These are phyloP conservation scores for Coemansia reversa DNA, from an alignment of 192 early-diverging fungal genomes.

Conservation along the genomic window DNA sequence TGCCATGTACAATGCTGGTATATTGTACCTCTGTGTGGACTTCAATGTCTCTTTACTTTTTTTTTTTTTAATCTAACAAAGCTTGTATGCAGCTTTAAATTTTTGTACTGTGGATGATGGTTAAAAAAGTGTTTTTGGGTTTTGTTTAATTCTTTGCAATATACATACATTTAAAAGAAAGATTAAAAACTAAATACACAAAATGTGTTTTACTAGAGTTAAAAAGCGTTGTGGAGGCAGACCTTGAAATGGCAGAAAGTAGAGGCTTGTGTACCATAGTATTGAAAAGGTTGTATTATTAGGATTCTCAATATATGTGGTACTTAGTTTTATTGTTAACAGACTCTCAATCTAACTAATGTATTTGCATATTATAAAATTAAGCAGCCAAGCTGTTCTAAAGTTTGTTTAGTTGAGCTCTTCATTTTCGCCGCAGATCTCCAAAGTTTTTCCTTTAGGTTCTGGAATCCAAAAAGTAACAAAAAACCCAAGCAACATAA, in stretches of 20 bases:
- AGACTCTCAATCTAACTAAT: too few species aligned
- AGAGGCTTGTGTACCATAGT: too few species aligned
- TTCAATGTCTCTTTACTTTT: slow-evolving; percentile 16
- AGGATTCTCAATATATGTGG: background rate
- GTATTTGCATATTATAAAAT: too few species aligned
- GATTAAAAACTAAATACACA: background rate
- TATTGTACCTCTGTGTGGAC: slow-evolving; percentile 4
- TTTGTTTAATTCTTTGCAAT: background rate
- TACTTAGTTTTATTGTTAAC: too few species aligned
- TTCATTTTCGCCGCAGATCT: slow-evolving; percentile 49
- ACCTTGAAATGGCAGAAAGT: too few species aligned
- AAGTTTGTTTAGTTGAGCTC: slow-evolving; percentile 30
- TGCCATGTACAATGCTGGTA: slow-evolving; percentile 9
- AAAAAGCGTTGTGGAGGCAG: background rate
- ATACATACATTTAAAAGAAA: background rate
- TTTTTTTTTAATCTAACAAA: slow-evolving; percentile 16
- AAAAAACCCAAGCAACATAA: slow-evolving; percentile 74
- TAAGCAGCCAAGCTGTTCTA: background rate
- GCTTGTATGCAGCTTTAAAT: slow-evolving; percentile 4
- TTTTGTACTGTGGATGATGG: too few species aligned
- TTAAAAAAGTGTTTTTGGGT: too few species aligned
- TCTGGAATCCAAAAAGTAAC: slow-evolving; percentile 54
- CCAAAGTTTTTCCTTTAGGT: slow-evolving; percentile 53
- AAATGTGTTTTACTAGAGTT: background rate
- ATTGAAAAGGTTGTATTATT: background rate